These are phyloP conservation scores for Russula emetica DNA, from an alignment of 768 basidiomycete species.

Conservation along the genomic window DNA sequence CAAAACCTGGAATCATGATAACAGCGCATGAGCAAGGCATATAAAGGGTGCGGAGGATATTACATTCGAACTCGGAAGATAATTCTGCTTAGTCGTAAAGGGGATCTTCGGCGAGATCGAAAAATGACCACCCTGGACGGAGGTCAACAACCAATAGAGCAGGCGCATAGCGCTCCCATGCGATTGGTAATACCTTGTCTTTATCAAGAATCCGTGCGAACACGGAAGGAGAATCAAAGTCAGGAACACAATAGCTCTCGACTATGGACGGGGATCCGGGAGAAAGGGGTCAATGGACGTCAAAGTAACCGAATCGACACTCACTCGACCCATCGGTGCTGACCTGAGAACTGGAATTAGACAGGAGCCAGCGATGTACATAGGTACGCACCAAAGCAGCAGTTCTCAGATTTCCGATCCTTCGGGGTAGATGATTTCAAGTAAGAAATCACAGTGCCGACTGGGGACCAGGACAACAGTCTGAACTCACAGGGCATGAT, in stretches of 20 bases:
- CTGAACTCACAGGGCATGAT: conserved; percentile 61
- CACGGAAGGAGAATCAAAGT: conserved; percentile 91
- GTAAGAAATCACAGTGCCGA: not conserved
- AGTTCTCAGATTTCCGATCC: conserved; percentile 80
- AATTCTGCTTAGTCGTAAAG: conserved; percentile 76
- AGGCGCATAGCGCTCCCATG: not conserved
- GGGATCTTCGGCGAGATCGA: conserved; percentile 71
- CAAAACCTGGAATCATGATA: conserved; percentile 49
- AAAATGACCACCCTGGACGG: conserved; percentile 77
- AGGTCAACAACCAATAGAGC: conserved; percentile 9
- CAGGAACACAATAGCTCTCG: conserved; percentile 87
- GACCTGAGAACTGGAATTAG: conserved; percentile 38
- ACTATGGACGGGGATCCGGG: conserved; percentile 41
- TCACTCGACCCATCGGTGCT: conserved; percentile 79
- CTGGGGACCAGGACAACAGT: conserved; percentile 31
- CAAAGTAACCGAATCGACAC: not conserved
- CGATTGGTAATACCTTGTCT: conserved; percentile 46
- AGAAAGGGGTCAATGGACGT: conserved; percentile 1
- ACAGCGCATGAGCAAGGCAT: not conserved
- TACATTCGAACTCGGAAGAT: conserved; percentile 79
- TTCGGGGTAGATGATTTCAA: conserved; percentile 31
- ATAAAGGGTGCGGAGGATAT: not conserved
- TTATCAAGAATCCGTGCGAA: conserved; percentile 89
- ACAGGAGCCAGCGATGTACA: not conserved
- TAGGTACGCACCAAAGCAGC: conserved; percentile 57